Conservation (phyloP, 2,329 filamentous ascomycete species). For the Lasiodiplodia citricola region DNA sequence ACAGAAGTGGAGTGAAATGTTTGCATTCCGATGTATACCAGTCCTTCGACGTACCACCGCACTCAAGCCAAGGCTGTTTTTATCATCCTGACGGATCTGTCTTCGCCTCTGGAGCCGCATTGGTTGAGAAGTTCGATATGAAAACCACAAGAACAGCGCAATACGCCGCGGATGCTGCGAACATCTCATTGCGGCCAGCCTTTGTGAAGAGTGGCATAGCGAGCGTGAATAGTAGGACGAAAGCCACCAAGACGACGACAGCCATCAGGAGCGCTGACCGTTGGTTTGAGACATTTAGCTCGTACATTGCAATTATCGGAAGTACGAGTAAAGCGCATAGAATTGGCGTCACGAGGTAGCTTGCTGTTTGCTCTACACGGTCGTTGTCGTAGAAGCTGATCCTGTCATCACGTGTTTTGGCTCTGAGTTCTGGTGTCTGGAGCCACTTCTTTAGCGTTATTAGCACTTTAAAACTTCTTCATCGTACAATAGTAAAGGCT, state of each 20-base stretch:
- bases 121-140: constrained; percentile 25
- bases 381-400: constrained; percentile 33
- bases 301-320: constrained; percentile 36
- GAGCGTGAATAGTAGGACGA: constrained; percentile 36
- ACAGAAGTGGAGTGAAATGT: neutral
- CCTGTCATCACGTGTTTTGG: constrained; percentile 31
- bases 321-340: constrained; percentile 36
- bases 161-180: constrained; percentile 28
- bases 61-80: no score
- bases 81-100: neutral
- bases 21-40: no score
- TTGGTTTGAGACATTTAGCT: constrained; percentile 28
- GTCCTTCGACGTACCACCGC: no score
- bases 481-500: neutral
- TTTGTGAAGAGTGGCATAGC: constrained; percentile 27
- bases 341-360: constrained; percentile 34
- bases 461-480: neutral
- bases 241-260: constrained; percentile 36
- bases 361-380: constrained; percentile 34
- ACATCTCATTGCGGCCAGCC: constrained; percentile 27
- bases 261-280: constrained; percentile 30
- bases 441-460: constrained; percentile 30
- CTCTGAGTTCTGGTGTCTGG: constrained; percentile 33
- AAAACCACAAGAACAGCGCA: constrained; percentile 29
- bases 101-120: no score